A percentile compares a stretch with the other conserved stretches of the same genome.
phyloP scores from a whole-genome alignment of 108 stramenopile genomes.

The Skeletonema tropicum region DNA sequence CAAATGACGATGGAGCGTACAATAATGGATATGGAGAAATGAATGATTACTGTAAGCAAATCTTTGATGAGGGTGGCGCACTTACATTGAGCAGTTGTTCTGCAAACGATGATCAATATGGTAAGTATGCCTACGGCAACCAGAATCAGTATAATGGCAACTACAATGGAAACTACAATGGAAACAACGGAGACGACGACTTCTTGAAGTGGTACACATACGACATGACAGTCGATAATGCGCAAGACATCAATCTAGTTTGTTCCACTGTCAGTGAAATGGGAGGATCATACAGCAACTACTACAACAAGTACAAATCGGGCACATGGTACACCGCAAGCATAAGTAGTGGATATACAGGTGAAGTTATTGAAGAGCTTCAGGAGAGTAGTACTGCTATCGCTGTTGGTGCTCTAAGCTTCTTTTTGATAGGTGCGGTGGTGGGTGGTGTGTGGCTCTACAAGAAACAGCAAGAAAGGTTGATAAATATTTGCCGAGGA shows the following conservation, averaged over 20 bases:
- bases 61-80: background rate
- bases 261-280: constrained; percentile 27
- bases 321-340: background rate
- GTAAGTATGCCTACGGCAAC: constrained; percentile 33
- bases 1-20: background rate
- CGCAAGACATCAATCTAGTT: constrained; percentile 33
- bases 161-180: constrained; percentile 28
- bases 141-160: constrained; percentile 25
- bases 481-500: background rate
- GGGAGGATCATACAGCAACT: constrained; percentile 24
- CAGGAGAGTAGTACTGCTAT: background rate
- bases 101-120: constrained; percentile 6
- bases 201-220: constrained; percentile 42
- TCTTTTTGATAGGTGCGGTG: constrained; percentile 1
- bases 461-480: background rate
- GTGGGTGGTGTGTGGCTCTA: background rate
- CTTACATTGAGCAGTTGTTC: background rate
- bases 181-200: constrained; percentile 29
- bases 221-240: constrained; percentile 35
- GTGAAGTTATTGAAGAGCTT: too few species aligned
- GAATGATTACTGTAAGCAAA: background rate
- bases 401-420: background rate
- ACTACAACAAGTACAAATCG: constrained; percentile 12
- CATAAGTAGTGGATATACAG: background rate
- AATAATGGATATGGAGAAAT: background rate